These are phyloP conservation scores for Bacterosira constricta DNA, from an alignment of 108 stramenopile species.

Conservation along the genomic window DNA sequence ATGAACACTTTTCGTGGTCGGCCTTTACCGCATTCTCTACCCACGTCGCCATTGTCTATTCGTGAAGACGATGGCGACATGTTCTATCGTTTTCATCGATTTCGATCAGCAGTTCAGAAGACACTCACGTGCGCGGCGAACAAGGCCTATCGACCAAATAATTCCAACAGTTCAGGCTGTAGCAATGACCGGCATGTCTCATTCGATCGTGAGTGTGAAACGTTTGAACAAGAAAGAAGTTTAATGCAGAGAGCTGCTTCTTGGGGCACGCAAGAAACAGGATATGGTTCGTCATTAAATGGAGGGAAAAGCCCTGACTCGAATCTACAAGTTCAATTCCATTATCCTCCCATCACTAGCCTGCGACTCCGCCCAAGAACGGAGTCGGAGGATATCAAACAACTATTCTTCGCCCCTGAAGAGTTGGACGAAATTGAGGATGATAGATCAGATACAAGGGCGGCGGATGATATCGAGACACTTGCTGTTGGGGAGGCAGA, in stretches of 20 bases:
- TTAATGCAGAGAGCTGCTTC: conserved; percentile 17
- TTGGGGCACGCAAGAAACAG: conserved; percentile 29
- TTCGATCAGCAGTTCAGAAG: conserved; percentile 18
- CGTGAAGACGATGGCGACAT: neutral
- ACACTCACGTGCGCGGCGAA: conserved; percentile 14
- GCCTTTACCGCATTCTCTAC: neutral
- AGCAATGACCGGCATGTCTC: neutral
- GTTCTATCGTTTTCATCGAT: neutral
- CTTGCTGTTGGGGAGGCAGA: conserved; percentile 53
- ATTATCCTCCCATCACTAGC: conserved; percentile 79
- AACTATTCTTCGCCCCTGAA: conserved; percentile 77
- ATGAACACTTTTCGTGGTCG: conserved; percentile 4
- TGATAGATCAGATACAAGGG: conserved; percentile 69
- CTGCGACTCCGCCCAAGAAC: conserved; percentile 67
- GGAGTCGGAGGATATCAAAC: conserved; percentile 60
- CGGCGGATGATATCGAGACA: conserved; percentile 81
- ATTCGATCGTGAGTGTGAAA: neutral
- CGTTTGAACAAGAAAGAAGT: conserved; percentile 15
- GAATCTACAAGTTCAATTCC: conserved; percentile 63
- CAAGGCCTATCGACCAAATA: neutral
- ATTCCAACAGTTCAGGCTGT: neutral
- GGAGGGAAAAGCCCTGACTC: neutral
- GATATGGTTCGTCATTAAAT: neutral
- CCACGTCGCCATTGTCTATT: neutral
- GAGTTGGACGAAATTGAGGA: conserved; percentile 82